Base-by-base conservation (phyloP, 768 basidiomycete species). In the Boletus subparvulus region DNA sequence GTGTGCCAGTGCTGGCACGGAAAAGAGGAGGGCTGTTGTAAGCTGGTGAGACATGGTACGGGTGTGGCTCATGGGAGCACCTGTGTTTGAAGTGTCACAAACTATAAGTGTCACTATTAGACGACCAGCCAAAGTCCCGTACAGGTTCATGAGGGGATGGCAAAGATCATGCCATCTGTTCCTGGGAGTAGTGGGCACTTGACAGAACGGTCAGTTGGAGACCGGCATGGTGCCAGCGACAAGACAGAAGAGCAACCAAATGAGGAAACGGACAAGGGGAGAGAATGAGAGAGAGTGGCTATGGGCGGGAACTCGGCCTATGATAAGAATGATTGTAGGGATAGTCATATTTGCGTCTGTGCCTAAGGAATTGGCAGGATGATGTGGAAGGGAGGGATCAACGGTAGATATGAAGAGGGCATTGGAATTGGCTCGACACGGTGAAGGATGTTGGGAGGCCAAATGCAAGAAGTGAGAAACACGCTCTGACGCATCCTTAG, bases 201-300 rank as follows among this genome's bases (percentile, higher is more conserved):
- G 42, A 65, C 52, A 41, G 71, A 63, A 56, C 60, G 68, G 67
- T 72, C 58, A 67, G 75, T 50, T 67, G 73, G 59, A 3, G 75
- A 74, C 59, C 77, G 71, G 63, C 81, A 74, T 50, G 79, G 65
- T 58, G 83, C 82, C 8, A 86, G 83, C 1, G 84, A 83, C n/a
- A 78, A 79, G 44, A 82, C 79, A 35, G 82, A 79, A 44, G 82
- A 81, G 64, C 83, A 80, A 74, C 85, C 84, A 33, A 81, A 73
- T 0, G 83, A 83, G 43, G 83, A 82, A 36, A 80, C 77, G 11
- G 83, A 85, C 36, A 82, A 73, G 6, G 84, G 81, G 40, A 86
- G 84, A 0, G 86, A 87, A 65, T 83, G 81, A 24, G 83, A 73
- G 58, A 77, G 75, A 42, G 78, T 77, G 11, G 79, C 79, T 58